Evolutionary conservation across 495 filamentous ascomycete species (phyloP).

Genomic region (Aspergillus cavernicola): DNA sequence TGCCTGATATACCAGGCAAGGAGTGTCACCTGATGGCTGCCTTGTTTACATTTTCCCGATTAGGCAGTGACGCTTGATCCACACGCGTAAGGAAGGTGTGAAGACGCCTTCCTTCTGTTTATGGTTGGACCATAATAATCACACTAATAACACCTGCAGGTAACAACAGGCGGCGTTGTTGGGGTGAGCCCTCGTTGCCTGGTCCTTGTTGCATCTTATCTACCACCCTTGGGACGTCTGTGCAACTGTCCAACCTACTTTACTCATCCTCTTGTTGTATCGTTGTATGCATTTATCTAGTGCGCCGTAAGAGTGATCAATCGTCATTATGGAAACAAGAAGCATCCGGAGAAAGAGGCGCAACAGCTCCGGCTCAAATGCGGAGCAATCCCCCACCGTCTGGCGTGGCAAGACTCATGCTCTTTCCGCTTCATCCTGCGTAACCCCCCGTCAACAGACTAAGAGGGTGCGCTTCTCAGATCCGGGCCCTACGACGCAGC

Average conservation of each 20-base stretch:
- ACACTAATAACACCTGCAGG: constrained; percentile 3
- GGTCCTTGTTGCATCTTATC: constrained; percentile 1
- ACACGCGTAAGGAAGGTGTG: constrained; percentile 19
- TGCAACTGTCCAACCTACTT: constrained; percentile 9
- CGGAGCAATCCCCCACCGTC: constrained; percentile 18
- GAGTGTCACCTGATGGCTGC: constrained; percentile 17
- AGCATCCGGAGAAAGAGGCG: constrained; percentile 30
- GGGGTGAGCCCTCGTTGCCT: constrained; percentile 2
- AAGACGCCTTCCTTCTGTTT: constrained; percentile 10
- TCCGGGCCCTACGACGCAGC: constrained; percentile 50
- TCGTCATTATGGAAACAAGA: constrained; percentile 28
- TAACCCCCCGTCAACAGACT: constrained; percentile 38
- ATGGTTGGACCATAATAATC: constrained; percentile 11
- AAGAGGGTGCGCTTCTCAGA: constrained; percentile 74
- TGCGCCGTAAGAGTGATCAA: background rate
- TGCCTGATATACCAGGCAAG: constrained; percentile 13
- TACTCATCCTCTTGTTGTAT: no score
- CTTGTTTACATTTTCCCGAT: constrained; percentile 30
- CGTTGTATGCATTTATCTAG: background rate
- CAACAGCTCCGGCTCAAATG: constrained; percentile 23
- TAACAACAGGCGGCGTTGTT: constrained; percentile 4
- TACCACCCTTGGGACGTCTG: background rate
- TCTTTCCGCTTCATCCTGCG: background rate
- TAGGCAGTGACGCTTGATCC: constrained; percentile 14
- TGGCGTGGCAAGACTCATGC: constrained; percentile 8